Evolutionary conservation across 805 yeast genomes (phyloP), one percentile per base, ranked within the genome.

Genomic region (Saccharomycopsis sp.): DNA sequence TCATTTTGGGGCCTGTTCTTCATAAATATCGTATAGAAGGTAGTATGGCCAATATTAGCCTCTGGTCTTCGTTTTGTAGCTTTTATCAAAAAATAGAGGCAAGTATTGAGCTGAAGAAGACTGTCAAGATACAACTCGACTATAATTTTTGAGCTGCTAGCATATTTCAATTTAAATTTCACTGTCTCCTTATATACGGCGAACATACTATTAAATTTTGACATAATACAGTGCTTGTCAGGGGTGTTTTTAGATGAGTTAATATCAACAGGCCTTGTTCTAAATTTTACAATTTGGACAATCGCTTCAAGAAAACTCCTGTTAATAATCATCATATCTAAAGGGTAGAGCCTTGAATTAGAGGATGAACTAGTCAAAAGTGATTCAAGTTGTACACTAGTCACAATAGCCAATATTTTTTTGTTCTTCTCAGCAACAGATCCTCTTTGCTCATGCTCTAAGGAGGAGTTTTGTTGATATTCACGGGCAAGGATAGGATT

Each of bases 401-500:
- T 19, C 15, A 56, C 15, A 2, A 22, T 34, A 3, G 38, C 19
- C 35, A 56, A 42, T 15, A 56, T 19, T 23, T 56, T 56, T 7
- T 9, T 23, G 20, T 56, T 56, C 34, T 51, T 50, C 14, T 50
- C 55, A 3, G 52, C 24, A 14, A 47, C 38, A 3, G 58, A 56
- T 19, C 55, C 57, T 20, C 53, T 53, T 22, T 34, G 22, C 9
- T 17, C 23, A 23, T 23, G n/a, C n/a, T n/a, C n/a, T n/a, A n/a
- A n/a, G n/a, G n/a, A n/a, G n/a, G n/a, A n/a, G n/a, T n/a, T n/a
- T n/a, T n/a, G 20, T 14, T n/a, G 19, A 19, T 44, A 44, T 44
- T 44, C 49, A 44, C 5, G 19, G 20, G 20, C 3, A 17, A 3
- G 19, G 19, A 17, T 44, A 12, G 49, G 49, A 44, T 44, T 44